Conservation (phyloP, 2,329 filamentous ascomycete genomes). For the Chaetoscypha palmicola region DNA sequence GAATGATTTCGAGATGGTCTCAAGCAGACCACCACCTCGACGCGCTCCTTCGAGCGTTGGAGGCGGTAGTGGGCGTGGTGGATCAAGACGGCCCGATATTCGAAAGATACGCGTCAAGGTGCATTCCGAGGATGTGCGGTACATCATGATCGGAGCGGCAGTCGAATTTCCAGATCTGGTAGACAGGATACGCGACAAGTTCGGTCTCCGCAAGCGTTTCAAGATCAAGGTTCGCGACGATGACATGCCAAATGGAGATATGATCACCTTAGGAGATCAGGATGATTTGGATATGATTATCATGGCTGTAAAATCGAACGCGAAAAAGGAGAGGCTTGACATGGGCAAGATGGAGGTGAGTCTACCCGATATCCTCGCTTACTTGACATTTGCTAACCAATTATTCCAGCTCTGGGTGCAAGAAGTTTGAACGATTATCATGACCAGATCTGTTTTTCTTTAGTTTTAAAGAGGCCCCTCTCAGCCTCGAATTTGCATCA, state of each 20-base stretch:
- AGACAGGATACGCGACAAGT: conserved; percentile 78
- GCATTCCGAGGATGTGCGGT: conserved; percentile 82
- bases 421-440: conserved; percentile 22
- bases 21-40: conserved; percentile 41
- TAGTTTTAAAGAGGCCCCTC: conserved; percentile 5
- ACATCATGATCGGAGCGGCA: conserved; percentile 73
- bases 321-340: conserved; percentile 67
- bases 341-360: conserved; percentile 94
- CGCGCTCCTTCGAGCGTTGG: conserved; percentile 32
- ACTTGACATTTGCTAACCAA: conserved; percentile 16
- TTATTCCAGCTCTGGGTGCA: conserved; percentile 26
- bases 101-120: conserved; percentile 86
- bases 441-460: conserved; percentile 12
- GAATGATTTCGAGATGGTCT: conserved; percentile 74
- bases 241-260: conserved; percentile 67
- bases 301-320: conserved; percentile 57
- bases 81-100: conserved; percentile 57
- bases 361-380: no score
- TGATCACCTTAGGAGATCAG: conserved; percentile 96
- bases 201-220: conserved; percentile 68
- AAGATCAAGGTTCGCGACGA: conserved; percentile 88
- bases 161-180: conserved; percentile 73
- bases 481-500: conserved; percentile 13
- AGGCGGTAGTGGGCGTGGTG: conserved; percentile 37
- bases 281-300: conserved; percentile 91